Evolutionary conservation across 148 eudicot genomes (phyloP), one percentile per base, ranked within the genome.

Genomic region (Cornus controversa): DNA sequence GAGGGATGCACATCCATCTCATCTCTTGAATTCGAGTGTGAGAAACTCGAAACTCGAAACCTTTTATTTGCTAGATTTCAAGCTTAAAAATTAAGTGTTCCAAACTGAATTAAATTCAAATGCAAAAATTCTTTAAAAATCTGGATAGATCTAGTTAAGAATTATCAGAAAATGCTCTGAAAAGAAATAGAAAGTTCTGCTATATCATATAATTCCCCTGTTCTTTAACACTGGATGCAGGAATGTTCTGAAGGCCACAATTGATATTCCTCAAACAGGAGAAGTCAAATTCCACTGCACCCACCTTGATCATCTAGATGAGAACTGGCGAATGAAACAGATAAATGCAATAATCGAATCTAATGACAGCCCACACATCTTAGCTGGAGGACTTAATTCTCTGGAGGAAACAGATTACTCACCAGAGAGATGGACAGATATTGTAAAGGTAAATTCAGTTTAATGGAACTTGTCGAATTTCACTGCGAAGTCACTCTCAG

Each of bases 251-350:
- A 96, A 90, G 86, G 90, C 98, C 31, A 96, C 97, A 65, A 86
- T 96, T 14, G 93, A 90, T 57, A 85, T 96, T 25, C 99, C 99
- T 27, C 79, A 81, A 47, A 87, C 81, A 3, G 99, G 99, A 64
- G 98, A 96, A 63, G 66, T 96, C 40, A 91, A 93, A 69, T 87
- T 91, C 77, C 88, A 89, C 74, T 91, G 98, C 77, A 96, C 99
- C 40, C 95, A 78, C 31, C 98, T 96, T 5, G 99, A 96, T 84
- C 97, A 96, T 74, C 83, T 96, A 34, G 96, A 96, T 22, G 99
- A 96, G 79, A 89, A 81, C 18, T 96, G 99, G 99, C 81, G 99
- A 78, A 93, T 96, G 97, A 96, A 93, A 78, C 99, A 96, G 83
- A 86, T 96, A 70, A 84, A 90, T 57, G 86, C 98, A 2, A 96